These are phyloP conservation scores for Ceratobasidium sp. DNA, from an alignment of 1,284 basidiomycete genomes.

Conservation along the genomic window DNA sequence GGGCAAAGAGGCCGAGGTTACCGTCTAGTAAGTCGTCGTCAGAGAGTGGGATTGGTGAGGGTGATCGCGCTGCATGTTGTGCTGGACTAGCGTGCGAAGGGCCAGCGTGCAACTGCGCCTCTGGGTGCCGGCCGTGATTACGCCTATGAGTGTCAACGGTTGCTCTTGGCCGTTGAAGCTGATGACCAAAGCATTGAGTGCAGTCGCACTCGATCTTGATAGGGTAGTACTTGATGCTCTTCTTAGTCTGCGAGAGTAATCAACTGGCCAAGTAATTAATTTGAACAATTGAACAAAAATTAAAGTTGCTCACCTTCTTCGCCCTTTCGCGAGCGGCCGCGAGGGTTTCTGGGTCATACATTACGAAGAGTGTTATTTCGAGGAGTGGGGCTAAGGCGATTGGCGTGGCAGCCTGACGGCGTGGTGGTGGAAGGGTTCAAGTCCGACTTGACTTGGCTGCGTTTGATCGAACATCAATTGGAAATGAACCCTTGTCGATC, in stretches of 20 bases:
- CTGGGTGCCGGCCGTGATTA: neutral
- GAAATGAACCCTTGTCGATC: neutral
- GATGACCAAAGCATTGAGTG: neutral
- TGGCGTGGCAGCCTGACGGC: neutral
- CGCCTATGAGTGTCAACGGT: neutral
- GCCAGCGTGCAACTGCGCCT: too few relatives aligned
- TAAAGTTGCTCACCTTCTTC: neutral
- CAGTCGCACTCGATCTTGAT: neutral
- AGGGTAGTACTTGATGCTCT: neutral
- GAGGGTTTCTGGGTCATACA: neutral
- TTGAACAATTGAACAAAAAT: too few relatives aligned
- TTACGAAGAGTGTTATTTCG: neutral
- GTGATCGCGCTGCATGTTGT: too few relatives aligned
- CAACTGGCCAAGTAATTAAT: too few relatives aligned
- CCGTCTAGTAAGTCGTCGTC: too few relatives aligned
- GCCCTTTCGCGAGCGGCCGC: neutral
- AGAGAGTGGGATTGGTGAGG: too few relatives aligned
- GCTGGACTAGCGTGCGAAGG: too few relatives aligned
- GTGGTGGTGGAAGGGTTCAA: neutral
- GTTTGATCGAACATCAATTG: neutral
- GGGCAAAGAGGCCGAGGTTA: too few relatives aligned
- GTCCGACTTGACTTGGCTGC: neutral
- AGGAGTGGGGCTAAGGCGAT: neutral
- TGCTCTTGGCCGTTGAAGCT: neutral
- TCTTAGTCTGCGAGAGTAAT: too few relatives aligned